A percentile compares a stretch with the other conserved stretches of the same genome.
Conservation (phyloP, 208 protist genomes). For the Phytomonas serpens region DNA sequence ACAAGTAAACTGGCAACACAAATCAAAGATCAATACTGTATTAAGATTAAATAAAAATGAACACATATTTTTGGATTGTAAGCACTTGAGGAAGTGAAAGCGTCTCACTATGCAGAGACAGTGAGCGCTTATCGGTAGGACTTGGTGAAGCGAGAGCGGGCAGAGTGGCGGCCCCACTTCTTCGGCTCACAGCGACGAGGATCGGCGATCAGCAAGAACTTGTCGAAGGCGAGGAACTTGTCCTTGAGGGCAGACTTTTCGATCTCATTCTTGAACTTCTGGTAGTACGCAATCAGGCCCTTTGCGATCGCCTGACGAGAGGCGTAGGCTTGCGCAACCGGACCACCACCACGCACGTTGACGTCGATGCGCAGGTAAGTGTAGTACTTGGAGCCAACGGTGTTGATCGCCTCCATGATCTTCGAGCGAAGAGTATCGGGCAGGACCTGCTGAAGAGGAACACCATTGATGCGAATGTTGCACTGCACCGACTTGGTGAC, state of each 20-base stretch:
- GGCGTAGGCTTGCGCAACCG: conserved; percentile 97
- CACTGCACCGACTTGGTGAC: conserved; percentile 94
- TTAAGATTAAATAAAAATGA: too few species aligned
- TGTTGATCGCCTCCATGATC: conserved; percentile 95
- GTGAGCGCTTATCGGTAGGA: conserved; percentile 96
- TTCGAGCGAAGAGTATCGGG: conserved; percentile 97
- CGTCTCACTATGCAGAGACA: not conserved
- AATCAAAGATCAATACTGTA: too few species aligned
- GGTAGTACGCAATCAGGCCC: conserved; percentile 98
- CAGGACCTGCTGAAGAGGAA: conserved; percentile 95
- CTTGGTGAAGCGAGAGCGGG: conserved; percentile 98
- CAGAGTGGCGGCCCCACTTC: conserved; percentile 99
- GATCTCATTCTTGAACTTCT: conserved; percentile 96
- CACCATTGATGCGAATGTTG: conserved; percentile 98
- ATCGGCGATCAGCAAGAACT: conserved; percentile 99
- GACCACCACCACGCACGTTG: conserved; percentile 96
- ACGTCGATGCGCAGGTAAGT: conserved; percentile 97
- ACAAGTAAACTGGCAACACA: too few species aligned
- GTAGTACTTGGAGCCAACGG: conserved; percentile 95
- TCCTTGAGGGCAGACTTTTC: conserved; percentile 99
- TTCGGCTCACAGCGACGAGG: conserved; percentile 99
- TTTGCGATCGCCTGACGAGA: conserved; percentile 99
- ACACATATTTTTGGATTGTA: too few species aligned
- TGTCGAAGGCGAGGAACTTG: conserved; percentile 95
- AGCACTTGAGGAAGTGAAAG: conserved; percentile 2